A percentile compares a stretch with the other conserved stretches of the same genome.
These are phyloP conservation scores for Wickerhamiella azyma DNA, from an alignment of 805 yeast genomes.

Conservation along the genomic window DNA sequence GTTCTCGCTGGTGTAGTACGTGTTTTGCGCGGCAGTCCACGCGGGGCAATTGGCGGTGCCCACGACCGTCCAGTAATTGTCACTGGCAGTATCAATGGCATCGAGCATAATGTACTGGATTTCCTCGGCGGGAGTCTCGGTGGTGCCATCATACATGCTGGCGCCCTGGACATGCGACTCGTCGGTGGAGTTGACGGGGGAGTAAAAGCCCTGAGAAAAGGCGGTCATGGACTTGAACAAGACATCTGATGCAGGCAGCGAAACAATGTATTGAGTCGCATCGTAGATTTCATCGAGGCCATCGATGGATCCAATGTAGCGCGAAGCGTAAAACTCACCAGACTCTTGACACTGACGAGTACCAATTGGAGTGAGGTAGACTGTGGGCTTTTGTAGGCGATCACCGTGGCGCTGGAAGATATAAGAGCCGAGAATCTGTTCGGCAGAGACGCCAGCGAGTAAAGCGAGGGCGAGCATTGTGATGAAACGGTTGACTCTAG, in stretches of 20 bases:
- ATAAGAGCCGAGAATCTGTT: conserved; percentile 29
- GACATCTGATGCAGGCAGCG: conserved; percentile 28
- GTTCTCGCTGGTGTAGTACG: conserved; percentile 22
- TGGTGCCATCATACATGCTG: conserved; percentile 30
- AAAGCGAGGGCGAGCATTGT: neutral
- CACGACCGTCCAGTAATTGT: conserved; percentile 30
- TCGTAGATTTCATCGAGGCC: conserved; percentile 24
- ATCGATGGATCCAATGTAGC: conserved; percentile 28
- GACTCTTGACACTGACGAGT: conserved; percentile 27
- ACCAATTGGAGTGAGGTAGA: conserved; percentile 33
- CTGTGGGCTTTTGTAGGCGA: conserved; percentile 35
- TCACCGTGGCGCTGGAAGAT: conserved; percentile 39
- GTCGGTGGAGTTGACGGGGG: conserved; percentile 27
- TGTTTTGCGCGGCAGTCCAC: conserved; percentile 25
- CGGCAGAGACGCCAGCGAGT: conserved; percentile 10
- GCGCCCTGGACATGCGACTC: conserved; percentile 17
- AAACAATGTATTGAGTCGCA: conserved; percentile 28
- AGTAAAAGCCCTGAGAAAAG: conserved; percentile 37
- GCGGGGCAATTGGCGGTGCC: conserved; percentile 34
- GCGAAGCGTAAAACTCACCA: conserved; percentile 31
- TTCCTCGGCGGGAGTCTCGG: conserved; percentile 30
- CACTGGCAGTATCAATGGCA: conserved; percentile 27
- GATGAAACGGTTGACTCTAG: neutral
- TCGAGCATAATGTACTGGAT: conserved; percentile 35
- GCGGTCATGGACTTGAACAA: conserved; percentile 31